Conservation (phyloP, 495 filamentous ascomycete genomes). For the Lasiosphaeriaceae sp. region DNA sequence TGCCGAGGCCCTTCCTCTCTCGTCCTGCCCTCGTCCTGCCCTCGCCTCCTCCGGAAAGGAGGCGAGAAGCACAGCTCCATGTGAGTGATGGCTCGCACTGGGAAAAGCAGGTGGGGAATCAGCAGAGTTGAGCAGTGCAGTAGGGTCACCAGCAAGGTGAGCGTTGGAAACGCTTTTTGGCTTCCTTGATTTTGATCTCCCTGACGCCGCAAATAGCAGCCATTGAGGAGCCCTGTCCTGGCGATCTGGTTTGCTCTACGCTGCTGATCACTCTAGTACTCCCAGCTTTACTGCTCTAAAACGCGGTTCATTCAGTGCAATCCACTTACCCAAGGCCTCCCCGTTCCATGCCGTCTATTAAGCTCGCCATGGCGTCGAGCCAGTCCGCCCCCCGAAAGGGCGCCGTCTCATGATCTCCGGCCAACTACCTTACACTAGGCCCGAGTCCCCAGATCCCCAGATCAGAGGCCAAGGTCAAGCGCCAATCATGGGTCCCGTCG, state of each 20-base stretch:
- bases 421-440: constrained; percentile 11
- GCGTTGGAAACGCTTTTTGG: too few species aligned
- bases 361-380: constrained; percentile 17
- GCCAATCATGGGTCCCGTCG: constrained; percentile 19
- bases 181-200: too few species aligned
- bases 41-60: too few species aligned
- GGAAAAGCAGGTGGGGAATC: too few species aligned
- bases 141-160: too few species aligned
- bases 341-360: background rate
- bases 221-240: too few species aligned
- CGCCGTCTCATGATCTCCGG: constrained; percentile 13
- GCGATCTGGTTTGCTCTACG: background rate
- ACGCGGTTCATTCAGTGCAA: background rate
- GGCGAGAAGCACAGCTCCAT: too few species aligned
- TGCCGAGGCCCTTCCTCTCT: too few species aligned
- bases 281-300: background rate
- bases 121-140: too few species aligned
- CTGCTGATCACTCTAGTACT: background rate
- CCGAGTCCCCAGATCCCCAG: constrained; percentile 17
- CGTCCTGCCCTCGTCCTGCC: too few species aligned
- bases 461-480: constrained; percentile 16
- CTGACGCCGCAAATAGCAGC: too few species aligned
- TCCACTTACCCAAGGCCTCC: background rate
- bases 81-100: too few species aligned
- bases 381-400: constrained; percentile 12